phyloP scores from a whole-genome alignment of 768 basidiomycete genomes.

The Trametes maxima region DNA sequence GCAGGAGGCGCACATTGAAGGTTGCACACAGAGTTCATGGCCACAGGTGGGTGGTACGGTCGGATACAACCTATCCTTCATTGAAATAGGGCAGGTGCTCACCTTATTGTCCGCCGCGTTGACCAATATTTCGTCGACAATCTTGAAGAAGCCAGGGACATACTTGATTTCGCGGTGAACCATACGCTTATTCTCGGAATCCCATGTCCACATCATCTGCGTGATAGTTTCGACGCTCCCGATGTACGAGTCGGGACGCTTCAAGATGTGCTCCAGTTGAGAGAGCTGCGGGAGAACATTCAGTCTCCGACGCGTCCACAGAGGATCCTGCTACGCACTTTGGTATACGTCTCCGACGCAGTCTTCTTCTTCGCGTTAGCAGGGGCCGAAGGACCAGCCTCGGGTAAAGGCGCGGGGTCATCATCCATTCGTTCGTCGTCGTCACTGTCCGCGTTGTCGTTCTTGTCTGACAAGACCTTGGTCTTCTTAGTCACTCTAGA shows the following conservation, averaged over 20 bases:
- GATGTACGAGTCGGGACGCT: constrained; percentile 94
- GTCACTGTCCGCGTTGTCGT: constrained; percentile 60
- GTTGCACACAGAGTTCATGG: not conserved
- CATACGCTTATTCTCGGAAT: constrained; percentile 83
- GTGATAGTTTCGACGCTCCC: constrained; percentile 91
- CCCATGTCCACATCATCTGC: constrained; percentile 93
- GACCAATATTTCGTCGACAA: constrained; percentile 98
- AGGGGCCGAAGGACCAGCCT: constrained; percentile 30
- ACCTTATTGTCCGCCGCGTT: constrained; percentile 99
- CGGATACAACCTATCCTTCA: not conserved
- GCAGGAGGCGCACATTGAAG: not conserved
- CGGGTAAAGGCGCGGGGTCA: constrained; percentile 36
- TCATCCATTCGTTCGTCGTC: constrained; percentile 47
- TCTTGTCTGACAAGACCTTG: constrained; percentile 66
- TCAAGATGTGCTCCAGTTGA: constrained; percentile 92
- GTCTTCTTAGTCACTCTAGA: constrained; percentile 64
- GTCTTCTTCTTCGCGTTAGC: constrained; percentile 73
- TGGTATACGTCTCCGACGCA: constrained; percentile 88
- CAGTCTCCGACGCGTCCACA: not conserved
- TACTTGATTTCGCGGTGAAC: constrained; percentile 80
- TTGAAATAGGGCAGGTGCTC: constrained; percentile 11
- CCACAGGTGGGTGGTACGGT: not conserved
- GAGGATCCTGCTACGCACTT: constrained; percentile 51
- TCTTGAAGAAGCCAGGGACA: constrained; percentile 99
- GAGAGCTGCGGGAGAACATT: constrained; percentile 60